Conservation (phyloP, 768 basidiomycete species). For the Termitomyces sp. region DNA sequence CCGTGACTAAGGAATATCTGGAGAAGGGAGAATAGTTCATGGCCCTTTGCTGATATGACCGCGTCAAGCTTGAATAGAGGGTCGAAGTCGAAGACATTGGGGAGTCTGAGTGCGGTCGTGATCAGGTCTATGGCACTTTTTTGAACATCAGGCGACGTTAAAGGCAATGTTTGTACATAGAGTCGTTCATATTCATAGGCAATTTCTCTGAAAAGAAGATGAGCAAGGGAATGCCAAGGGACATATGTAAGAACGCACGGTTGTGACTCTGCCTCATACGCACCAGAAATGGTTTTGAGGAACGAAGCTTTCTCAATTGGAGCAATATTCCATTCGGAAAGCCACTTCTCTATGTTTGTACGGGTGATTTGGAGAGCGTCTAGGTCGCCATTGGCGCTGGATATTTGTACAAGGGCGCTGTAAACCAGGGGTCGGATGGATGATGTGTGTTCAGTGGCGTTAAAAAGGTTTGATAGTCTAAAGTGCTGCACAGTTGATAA, state of each 20-base stretch:
- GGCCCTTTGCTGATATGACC: conserved; percentile 56
- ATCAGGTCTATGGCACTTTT: conserved; percentile 56
- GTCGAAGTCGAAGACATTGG: conserved; percentile 76
- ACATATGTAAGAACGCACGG: conserved; percentile 36
- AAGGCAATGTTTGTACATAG: conserved; percentile 55
- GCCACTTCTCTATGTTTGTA: conserved; percentile 67
- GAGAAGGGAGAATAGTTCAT: conserved; percentile 70
- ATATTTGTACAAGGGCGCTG: conserved; percentile 52
- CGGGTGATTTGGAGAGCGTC: conserved; percentile 54
- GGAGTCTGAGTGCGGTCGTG: conserved; percentile 57
- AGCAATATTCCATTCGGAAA: conserved; percentile 68
- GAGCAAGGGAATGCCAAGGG: not conserved
- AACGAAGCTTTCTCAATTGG: conserved; percentile 59
- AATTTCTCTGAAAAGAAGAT: conserved; percentile 31
- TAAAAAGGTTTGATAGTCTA: conserved; percentile 81
- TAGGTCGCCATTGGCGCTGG: conserved; percentile 55
- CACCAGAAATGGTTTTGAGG: conserved; percentile 56
- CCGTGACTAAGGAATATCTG: conserved; percentile 68
- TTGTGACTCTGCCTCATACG: conserved; percentile 51
- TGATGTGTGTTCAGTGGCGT: conserved; percentile 63
- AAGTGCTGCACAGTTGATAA: conserved; percentile 4
- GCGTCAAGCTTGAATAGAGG: conserved; percentile 71
- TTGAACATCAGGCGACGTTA: conserved; percentile 44
- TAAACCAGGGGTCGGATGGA: conserved; percentile 60
- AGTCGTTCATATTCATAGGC: conserved; percentile 63